These are phyloP conservation scores for Fusarium sp. DNA, from an alignment of 2,329 filamentous ascomycete genomes.

Conservation along the genomic window DNA sequence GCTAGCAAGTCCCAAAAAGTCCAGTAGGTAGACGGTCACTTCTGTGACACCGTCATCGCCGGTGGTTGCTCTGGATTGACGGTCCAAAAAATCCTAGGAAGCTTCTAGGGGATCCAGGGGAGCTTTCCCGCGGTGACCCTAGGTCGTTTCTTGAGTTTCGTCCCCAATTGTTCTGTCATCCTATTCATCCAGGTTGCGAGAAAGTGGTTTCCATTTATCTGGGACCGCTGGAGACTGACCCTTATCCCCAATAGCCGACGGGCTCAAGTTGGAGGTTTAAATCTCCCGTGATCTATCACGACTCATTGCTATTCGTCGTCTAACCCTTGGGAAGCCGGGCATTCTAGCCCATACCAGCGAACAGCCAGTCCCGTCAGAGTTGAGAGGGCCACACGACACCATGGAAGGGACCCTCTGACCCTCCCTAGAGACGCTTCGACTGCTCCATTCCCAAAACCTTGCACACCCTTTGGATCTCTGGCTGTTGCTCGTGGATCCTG, in stretches of 20 bases:
- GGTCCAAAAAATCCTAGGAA: constrained; percentile 18
- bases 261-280: constrained; percentile 25
- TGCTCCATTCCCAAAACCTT: constrained; percentile 31
- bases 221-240: constrained; percentile 28
- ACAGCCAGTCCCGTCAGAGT: constrained; percentile 35
- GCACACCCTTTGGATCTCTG: constrained; percentile 26
- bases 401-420: constrained; percentile 31
- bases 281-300: constrained; percentile 37
- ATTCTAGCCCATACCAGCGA: constrained; percentile 38
- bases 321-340: constrained; percentile 8
- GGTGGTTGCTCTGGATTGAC: constrained; percentile 4
- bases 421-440: constrained; percentile 15
- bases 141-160: constrained; percentile 28
- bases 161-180: constrained; percentile 39
- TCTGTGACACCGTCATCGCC: constrained; percentile 29
- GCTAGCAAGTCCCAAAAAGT: constrained; percentile 13
- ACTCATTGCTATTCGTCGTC: constrained; percentile 34
- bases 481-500: constrained; percentile 19
- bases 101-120: constrained; percentile 36
- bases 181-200: constrained; percentile 27
- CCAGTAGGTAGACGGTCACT: constrained; percentile 20
- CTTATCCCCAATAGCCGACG: constrained; percentile 19
- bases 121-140: constrained; percentile 34
- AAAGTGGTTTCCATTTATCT: constrained; percentile 30
- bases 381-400: constrained; percentile 38